These are phyloP conservation scores for Hirsutella thompsonii DNA, from an alignment of 2,329 filamentous ascomycete genomes.

Conservation along the genomic window DNA sequence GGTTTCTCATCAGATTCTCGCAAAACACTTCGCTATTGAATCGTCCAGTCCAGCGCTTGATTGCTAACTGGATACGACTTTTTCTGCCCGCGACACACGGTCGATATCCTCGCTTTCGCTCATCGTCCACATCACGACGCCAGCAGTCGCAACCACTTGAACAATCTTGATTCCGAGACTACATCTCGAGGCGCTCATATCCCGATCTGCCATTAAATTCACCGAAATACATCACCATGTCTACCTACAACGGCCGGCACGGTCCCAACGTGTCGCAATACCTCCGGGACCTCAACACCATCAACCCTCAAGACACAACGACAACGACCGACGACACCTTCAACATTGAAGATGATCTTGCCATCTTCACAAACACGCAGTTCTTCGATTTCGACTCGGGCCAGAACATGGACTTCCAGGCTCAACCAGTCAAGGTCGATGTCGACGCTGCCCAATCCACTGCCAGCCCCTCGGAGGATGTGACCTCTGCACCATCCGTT, in stretches of 20 bases:
- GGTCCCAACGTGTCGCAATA: slow-evolving; percentile 84
- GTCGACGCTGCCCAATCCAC: slow-evolving; percentile 15
- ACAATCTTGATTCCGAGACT: too few species aligned
- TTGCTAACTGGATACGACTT: neutral
- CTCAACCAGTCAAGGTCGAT: slow-evolving; percentile 31
- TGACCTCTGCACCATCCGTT: slow-evolving; percentile 23
- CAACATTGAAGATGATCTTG: slow-evolving; percentile 58
- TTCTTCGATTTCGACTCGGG: slow-evolving; percentile 69
- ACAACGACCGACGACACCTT: slow-evolving; percentile 40
- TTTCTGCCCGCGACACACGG: neutral
- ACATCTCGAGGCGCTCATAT: too few species aligned
- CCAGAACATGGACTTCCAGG: slow-evolving; percentile 44
- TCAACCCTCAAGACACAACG: slow-evolving; percentile 44
- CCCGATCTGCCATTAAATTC: too few species aligned
- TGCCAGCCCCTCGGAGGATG: slow-evolving; percentile 23
- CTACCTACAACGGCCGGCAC: slow-evolving; percentile 62
- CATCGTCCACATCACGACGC: too few species aligned
- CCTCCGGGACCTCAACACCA: slow-evolving; percentile 71
- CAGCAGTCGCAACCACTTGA: too few species aligned
- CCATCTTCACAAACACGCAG: slow-evolving; percentile 70
- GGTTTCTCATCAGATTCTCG: neutral
- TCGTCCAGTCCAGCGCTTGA: neutral
- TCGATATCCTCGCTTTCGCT: neutral
- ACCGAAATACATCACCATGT: slow-evolving; percentile 34
- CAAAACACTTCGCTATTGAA: neutral